Conservation (phyloP, 2,329 filamentous ascomycete species). For the Fusarium kyushuense region DNA sequence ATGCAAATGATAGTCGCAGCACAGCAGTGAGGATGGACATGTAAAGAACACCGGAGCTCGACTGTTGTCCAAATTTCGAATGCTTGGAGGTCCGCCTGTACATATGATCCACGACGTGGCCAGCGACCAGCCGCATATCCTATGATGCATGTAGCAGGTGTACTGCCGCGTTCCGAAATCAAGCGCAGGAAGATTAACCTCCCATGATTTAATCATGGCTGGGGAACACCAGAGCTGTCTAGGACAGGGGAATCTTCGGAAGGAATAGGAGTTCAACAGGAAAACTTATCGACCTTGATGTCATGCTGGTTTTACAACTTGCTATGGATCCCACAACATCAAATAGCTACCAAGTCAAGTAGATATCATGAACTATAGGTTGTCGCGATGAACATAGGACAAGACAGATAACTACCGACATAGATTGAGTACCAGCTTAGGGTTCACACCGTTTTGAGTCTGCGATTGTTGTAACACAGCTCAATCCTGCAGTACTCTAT, state of each 20-base stretch:
- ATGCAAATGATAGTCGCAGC: not conserved
- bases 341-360: not conserved
- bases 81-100: not conserved
- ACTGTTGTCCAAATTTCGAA: conserved; percentile 8
- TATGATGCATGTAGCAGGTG: conserved; percentile 13
- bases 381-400: not conserved
- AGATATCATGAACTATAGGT: not conserved
- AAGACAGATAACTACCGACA: not conserved
- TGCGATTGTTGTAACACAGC: not conserved
- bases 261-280: not conserved
- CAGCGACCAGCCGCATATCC: conserved; percentile 24
- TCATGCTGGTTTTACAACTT: not conserved
- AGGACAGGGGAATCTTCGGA: not conserved
- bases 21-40: not conserved
- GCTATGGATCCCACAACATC: too few species aligned
- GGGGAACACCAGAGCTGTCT: not conserved
- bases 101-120: conserved; percentile 12
- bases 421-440: not conserved
- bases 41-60: not conserved
- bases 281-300: not conserved
- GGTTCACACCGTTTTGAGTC: not conserved
- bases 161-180: conserved; percentile 15
- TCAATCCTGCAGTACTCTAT: not conserved
- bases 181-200: not conserved
- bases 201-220: not conserved